Conservation (phyloP, 2,329 filamentous ascomycete genomes). For the Epichloe amarillans region DNA sequence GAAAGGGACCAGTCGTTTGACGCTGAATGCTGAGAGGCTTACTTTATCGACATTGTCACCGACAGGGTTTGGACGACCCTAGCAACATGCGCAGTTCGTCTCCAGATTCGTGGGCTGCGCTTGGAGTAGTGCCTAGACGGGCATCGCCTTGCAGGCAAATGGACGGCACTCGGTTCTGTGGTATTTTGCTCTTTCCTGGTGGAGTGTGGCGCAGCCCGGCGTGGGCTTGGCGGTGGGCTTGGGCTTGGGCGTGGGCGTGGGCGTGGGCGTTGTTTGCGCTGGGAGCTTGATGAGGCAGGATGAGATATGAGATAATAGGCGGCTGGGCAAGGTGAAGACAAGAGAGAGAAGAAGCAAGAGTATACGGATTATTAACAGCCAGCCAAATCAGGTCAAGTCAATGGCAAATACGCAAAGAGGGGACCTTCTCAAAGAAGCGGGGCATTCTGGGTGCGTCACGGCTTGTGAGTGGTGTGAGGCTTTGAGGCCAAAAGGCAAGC, state of each 20-base stretch:
- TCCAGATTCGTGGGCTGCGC: slow-evolving; percentile 4
- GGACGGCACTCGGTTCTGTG: not conserved
- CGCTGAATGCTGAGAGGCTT: slow-evolving; percentile 19
- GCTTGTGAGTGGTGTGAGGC: too few species aligned
- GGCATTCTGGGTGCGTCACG: too few species aligned
- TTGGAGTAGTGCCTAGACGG: slow-evolving; percentile 1
- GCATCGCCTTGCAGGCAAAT: not conserved
- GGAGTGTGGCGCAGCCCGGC: not conserved
- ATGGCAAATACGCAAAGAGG: too few species aligned
- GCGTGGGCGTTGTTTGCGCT: not conserved
- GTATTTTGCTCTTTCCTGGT: not conserved
- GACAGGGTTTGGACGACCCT: slow-evolving; percentile 22
- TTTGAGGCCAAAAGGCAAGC: too few species aligned
- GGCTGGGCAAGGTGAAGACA: slow-evolving; percentile 4
- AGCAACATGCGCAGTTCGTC: slow-evolving; percentile 7
- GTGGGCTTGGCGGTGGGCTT: not conserved
- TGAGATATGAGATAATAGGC: slow-evolving; percentile 1
- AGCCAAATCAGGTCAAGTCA: too few species aligned
- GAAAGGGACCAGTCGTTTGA: slow-evolving; percentile 4
- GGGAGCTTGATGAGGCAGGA: not conserved
- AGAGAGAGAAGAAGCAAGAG: not conserved
- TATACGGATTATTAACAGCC: too few species aligned
- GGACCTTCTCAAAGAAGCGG: too few species aligned
- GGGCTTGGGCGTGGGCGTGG: not conserved
- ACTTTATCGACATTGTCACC: slow-evolving; percentile 42